These are phyloP conservation scores for Coemansia sp. DNA, from an alignment of 192 early-diverging fungal species.

Conservation along the genomic window DNA sequence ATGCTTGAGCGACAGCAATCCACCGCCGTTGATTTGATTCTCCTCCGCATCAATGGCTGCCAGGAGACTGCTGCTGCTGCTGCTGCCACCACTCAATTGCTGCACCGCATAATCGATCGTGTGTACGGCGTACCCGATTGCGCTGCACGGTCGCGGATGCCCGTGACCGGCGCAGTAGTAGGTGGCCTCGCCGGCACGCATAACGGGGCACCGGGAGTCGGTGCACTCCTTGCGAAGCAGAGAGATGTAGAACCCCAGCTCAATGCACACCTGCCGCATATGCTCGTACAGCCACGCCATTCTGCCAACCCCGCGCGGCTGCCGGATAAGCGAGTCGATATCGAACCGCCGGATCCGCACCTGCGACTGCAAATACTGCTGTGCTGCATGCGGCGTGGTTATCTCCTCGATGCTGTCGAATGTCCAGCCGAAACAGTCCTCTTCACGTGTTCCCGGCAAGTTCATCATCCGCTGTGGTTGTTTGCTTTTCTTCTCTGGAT, in stretches of 20 bases:
- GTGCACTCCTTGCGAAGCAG: conserved; percentile 78
- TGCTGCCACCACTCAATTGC: conserved; percentile 77
- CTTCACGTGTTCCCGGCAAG: conserved; percentile 37
- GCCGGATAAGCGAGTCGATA: conserved; percentile 59
- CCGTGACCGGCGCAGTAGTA: conserved; percentile 93
- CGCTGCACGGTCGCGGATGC: conserved; percentile 74
- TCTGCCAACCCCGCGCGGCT: conserved; percentile 64
- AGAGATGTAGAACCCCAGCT: conserved; percentile 77
- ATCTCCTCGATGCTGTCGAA: conserved; percentile 55
- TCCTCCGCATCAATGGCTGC: background rate
- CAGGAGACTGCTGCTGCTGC: conserved; percentile 67
- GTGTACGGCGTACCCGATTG: conserved; percentile 91
- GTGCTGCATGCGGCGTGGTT: conserved; percentile 70
- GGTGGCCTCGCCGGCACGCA: conserved; percentile 89
- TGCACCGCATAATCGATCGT: conserved; percentile 87
- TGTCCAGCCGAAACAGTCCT: conserved; percentile 45
- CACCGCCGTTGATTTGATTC: conserved; percentile 57
- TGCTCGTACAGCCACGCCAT: conserved; percentile 89
- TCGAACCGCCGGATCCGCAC: conserved; percentile 67
- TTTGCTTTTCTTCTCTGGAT: background rate
- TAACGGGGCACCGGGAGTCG: conserved; percentile 75
- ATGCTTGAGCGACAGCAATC: conserved; percentile 67
- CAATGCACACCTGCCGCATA: conserved; percentile 83
- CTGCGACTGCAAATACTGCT: conserved; percentile 78
- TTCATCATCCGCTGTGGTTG: conserved; percentile 10